Percentiles rank a stretch among this genome's conserved stretches.
These are phyloP conservation scores for Paragyromitra xinjiangensis DNA, from an alignment of 495 filamentous ascomycete species.

Conservation along the genomic window DNA sequence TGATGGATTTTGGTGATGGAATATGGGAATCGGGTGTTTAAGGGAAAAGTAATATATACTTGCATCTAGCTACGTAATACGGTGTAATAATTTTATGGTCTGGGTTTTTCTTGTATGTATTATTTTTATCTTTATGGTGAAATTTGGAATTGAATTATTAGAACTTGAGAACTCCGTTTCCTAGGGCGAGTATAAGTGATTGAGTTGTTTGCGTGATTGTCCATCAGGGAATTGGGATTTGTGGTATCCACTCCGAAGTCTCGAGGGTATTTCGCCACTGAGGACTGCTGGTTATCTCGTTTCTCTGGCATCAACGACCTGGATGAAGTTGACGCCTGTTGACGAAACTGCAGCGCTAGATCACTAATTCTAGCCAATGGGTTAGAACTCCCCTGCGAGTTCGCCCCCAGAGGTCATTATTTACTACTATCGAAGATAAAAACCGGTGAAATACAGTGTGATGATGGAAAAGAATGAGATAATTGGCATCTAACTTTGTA, in stretches of 20 bases:
- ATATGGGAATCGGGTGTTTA: constrained; percentile 4
- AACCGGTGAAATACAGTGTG: too few species aligned
- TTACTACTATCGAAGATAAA: too few species aligned
- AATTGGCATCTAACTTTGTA: too few species aligned
- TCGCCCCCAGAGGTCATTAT: too few species aligned
- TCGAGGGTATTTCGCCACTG: background rate
- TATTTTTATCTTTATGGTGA: constrained; percentile 28
- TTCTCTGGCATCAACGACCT: too few species aligned
- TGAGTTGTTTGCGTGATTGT: background rate
- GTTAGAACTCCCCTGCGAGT: too few species aligned
- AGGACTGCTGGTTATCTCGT: too few species aligned
- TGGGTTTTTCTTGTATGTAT: constrained; percentile 38
- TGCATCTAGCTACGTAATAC: constrained; percentile 30
- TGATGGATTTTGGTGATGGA: constrained; percentile 8
- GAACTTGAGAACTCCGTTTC: background rate
- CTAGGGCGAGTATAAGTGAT: background rate
- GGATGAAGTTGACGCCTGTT: too few species aligned
- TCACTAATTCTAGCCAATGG: too few species aligned
- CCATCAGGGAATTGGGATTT: background rate
- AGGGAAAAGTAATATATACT: constrained; percentile 36
- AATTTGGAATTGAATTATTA: constrained; percentile 29
- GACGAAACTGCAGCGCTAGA: too few species aligned
- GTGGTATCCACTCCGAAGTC: background rate
- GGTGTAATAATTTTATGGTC: constrained; percentile 23
- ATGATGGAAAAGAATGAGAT: too few species aligned